Evolutionary conservation across 2,329 filamentous ascomycete genomes (phyloP).

Genomic region (Clonostachys solani): DNA sequence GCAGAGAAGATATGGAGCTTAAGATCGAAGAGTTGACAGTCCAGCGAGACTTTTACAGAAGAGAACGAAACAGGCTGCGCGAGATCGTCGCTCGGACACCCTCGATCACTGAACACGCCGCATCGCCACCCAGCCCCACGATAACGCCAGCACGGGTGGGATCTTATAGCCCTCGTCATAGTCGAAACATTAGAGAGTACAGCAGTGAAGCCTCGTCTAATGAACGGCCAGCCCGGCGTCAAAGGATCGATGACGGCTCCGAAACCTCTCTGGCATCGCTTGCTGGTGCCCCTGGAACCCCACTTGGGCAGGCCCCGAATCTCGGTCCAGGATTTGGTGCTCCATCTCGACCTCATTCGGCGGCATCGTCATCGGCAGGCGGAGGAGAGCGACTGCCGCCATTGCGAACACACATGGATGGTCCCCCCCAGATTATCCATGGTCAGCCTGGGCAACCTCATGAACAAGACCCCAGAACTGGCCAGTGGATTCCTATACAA

Average conservation of each 20-base stretch:
- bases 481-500: conserved; percentile 26
- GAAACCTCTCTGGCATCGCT: conserved; percentile 29
- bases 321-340: conserved; percentile 28
- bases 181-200: conserved; percentile 21
- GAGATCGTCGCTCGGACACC: conserved; percentile 60
- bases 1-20: conserved; percentile 60
- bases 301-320: conserved; percentile 34
- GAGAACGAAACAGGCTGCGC: conserved; percentile 67
- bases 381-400: conserved; percentile 40
- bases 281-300: conserved; percentile 12
- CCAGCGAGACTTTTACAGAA: conserved; percentile 69
- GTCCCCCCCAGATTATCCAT: conserved; percentile 10
- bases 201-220: conserved; percentile 34
- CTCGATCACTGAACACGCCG: conserved; percentile 47
- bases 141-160: conserved; percentile 28
- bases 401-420: conserved; percentile 36
- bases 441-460: conserved; percentile 17
- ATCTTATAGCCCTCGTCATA: conserved; percentile 27
- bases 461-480: conserved; percentile 27
- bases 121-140: conserved; percentile 47
- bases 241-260: conserved; percentile 41
- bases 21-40: conserved; percentile 48
- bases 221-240: conserved; percentile 40
- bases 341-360: conserved; percentile 28
- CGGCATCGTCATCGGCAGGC: conserved; percentile 20